Base-by-base conservation (phyloP, 495 filamentous ascomycete species). In the Symbiotaphrina buchneri region DNA sequence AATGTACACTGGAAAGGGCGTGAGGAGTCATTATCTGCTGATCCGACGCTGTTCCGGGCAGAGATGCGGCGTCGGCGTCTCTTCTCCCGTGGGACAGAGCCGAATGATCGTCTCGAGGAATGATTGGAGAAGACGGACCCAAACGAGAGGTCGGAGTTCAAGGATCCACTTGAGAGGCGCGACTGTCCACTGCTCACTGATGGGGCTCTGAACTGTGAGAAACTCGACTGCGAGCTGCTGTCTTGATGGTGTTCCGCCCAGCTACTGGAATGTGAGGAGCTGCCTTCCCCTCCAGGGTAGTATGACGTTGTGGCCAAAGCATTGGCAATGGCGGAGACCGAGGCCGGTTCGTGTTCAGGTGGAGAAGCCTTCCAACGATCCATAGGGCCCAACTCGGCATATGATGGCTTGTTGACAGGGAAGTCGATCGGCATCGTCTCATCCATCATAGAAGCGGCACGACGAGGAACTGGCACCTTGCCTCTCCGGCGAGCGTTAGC, bases 291-390 rank as follows among this genome's bases (percentile, higher is more conserved):
- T 15, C 6, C 7, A 17, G 32, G 4, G 10, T n/a, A 40, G 1
- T 28, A 19, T 16, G 63, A 50, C 6, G 60, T 65, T 26, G 62
- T 66, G 16, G 67, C 71, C 32, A 85, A 58, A 40, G 80, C 79
- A 38, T 71, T 65, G 16, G 68, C 68, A 60, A 91, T 87, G 53
- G 69, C 80, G 17, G 66, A 68, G 18, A 78, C 68, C 8, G 74
- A 63, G 39, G 79, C 80, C 27, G 80, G 70, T 70, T 87, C 80
- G 58, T 85, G 63, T 55, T 87, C 79, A 13, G 80, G 80, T 5
- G 80, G 80, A 33, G 77, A 83, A 51, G 74, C 58, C 49, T 76
- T 68, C 80, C 80, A 91, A 59, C 80, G 60, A 51, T 90, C 78
- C 28, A 90, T 48, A 7, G 80, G 80, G 37, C 78, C 79, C 69